Base-by-base conservation (phyloP, 352 stramenopile genomes). In the Pythium coloratum region DNA sequence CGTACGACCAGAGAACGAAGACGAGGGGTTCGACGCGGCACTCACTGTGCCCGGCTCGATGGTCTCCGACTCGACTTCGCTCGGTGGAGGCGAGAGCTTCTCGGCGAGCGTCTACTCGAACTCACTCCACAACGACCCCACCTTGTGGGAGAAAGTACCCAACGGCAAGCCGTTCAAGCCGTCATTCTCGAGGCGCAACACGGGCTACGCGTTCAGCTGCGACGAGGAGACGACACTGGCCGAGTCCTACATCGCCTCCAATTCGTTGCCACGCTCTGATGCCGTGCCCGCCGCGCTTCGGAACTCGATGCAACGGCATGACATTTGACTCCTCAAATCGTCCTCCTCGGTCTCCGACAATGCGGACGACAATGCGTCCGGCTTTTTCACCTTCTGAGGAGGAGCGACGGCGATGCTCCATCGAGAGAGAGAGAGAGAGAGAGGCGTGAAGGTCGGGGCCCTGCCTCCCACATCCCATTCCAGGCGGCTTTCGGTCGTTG, bases 191-290 rank as follows among this genome's bases (percentile, higher is more conserved):
- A 71, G 78, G 9, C 76, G 81, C 32, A 90, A 88, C 67, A 92
- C 84, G 9, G 86, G 86, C 49, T 94, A 78, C 57, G 86, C 86
- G 32, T 94, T 94, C 69, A 93, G 84, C 64, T 93, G 83, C 67
- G 86, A 94, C 65, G 84, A 94, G 55, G 82, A 91, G 64, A 94
- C 86, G 50, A 92, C 86, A 47, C 59, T 91, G 16, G 86, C 82
- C 51, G 86, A 94, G 73, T 91, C 82, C 66, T 92, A 92, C 71
- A 94, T 94, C 53, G 86, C 86, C 18, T 92, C 86, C 14, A 92
- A 90, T 67, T 90, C 81, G 67, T 64, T 89, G 55, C 78, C 78
- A n/a, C 74, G 78, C 30, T 89, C 84, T 20, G 80, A 92, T 26
- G 84, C 84, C 44, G 77, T 90, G 54, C 77, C 78, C 9, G 78